Conservation (phyloP, 2,329 filamentous ascomycete genomes). For the Diplodia intermedia region DNA sequence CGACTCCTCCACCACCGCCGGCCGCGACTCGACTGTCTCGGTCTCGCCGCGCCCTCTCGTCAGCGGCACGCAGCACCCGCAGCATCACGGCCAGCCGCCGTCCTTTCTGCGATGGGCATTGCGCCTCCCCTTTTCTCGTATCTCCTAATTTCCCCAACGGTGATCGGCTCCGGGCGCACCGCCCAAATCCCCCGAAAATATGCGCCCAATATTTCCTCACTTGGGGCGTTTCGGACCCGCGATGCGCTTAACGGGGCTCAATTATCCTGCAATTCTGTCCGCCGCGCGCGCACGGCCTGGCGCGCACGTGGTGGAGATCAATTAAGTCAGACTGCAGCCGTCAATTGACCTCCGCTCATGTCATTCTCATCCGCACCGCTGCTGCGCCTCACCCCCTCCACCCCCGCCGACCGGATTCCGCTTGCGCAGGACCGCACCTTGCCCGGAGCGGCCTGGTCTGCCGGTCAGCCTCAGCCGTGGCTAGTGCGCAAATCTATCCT, state of each 20-base stretch:
- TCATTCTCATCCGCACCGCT: slow-evolving; percentile 28
- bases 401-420: slow-evolving; percentile 24
- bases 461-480: slow-evolving; percentile 33
- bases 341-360: slow-evolving; percentile 28
- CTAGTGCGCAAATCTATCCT: slow-evolving; percentile 31
- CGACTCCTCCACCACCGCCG: background rate
- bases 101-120: slow-evolving; percentile 16
- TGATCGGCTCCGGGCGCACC: slow-evolving; percentile 20
- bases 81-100: background rate
- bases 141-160: slow-evolving; percentile 26
- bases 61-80: slow-evolving; percentile 11
- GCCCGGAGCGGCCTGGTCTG: slow-evolving; percentile 13
- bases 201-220: slow-evolving; percentile 23
- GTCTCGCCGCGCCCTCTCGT: slow-evolving; percentile 11
- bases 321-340: slow-evolving; percentile 14
- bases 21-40: slow-evolving; percentile 17
- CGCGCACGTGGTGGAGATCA: slow-evolving; percentile 28
- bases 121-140: slow-evolving; percentile 28
- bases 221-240: slow-evolving; percentile 12
- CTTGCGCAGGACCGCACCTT: slow-evolving; percentile 19
- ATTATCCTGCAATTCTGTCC: slow-evolving; percentile 19
- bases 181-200: slow-evolving; percentile 24
- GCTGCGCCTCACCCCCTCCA: slow-evolving; percentile 26
- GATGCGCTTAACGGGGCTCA: background rate
- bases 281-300: slow-evolving; percentile 11